A percentile compares a stretch with the other conserved stretches of the same genome.
phyloP scores from a whole-genome alignment of 192 early-diverging fungal genomes.

The Coemansia sp. region DNA sequence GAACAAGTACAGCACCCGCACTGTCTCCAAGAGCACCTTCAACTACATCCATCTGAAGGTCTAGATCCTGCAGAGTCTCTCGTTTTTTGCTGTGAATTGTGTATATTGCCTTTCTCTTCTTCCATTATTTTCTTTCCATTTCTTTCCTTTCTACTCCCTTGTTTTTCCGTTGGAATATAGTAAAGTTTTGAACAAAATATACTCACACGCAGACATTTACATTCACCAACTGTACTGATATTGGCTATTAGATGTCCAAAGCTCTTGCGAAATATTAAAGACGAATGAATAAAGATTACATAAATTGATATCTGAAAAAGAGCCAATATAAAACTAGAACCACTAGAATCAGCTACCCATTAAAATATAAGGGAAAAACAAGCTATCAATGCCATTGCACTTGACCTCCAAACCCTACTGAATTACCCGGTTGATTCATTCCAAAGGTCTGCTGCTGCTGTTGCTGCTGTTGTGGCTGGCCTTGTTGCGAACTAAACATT shows the following conservation, averaged over 20 bases:
- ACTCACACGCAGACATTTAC: background rate
- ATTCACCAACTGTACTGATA: too few species aligned
- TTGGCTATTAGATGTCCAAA: too few species aligned
- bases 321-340: background rate
- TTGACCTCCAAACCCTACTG: constrained; percentile 25
- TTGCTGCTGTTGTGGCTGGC: constrained; percentile 19
- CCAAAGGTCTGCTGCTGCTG: constrained; percentile 31
- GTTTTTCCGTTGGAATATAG: background rate
- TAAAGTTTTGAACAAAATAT: background rate
- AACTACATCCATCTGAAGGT: constrained; percentile 46
- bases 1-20: constrained; percentile 31
- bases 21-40: constrained; percentile 33
- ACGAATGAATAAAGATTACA: too few species aligned
- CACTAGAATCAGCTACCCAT: background rate
- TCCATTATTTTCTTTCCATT: background rate
- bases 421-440: constrained; percentile 8
- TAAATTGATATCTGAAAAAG: background rate
- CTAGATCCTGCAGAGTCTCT: background rate
- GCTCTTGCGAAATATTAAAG: too few species aligned
- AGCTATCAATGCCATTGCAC: constrained; percentile 29
- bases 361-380: background rate
- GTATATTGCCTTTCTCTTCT: background rate
- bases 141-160: background rate
- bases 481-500: constrained; percentile 21
- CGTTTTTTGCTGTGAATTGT: background rate